Conservation (phyloP, 306 rosid species). For the Rubus idaeus region DNA sequence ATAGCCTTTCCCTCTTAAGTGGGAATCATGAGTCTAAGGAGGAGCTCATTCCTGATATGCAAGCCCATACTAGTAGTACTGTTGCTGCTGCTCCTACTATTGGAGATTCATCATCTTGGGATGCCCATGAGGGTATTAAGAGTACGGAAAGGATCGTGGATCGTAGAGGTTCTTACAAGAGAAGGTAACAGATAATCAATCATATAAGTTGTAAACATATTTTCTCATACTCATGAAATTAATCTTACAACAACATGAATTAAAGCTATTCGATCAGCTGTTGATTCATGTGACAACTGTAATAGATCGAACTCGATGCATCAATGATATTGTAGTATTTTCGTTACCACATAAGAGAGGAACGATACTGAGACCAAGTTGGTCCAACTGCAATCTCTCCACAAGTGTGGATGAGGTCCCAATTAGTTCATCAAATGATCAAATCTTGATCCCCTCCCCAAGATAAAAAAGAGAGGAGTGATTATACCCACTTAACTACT, state of each 20-base stretch:
- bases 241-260: neutral
- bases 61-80: neutral
- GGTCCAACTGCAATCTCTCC: no score
- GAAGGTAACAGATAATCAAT: constrained; percentile 39
- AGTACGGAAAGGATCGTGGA: constrained; percentile 24
- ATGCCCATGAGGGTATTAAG: constrained; percentile 32
- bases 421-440: no score
- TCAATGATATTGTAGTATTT: neutral
- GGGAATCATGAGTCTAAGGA: neutral
- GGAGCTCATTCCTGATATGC: neutral
- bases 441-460: no score
- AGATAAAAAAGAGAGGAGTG: no score
- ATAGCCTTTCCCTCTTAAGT: constrained; percentile 33
- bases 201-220: neutral
- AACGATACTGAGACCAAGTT: no score
- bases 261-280: neutral
- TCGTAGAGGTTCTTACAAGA: constrained; percentile 49
- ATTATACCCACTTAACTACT: no score
- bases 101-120: constrained; percentile 3
- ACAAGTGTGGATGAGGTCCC: no score
- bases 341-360: neutral
- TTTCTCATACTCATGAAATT: neutral
- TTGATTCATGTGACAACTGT: neutral
- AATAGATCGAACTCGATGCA: neutral
- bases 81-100: neutral